A percentile compares a stretch with the other conserved stretches of the same genome.
These are phyloP conservation scores for Salix purpurea DNA, from an alignment of 345 rosid genomes.

Conservation along the genomic window DNA sequence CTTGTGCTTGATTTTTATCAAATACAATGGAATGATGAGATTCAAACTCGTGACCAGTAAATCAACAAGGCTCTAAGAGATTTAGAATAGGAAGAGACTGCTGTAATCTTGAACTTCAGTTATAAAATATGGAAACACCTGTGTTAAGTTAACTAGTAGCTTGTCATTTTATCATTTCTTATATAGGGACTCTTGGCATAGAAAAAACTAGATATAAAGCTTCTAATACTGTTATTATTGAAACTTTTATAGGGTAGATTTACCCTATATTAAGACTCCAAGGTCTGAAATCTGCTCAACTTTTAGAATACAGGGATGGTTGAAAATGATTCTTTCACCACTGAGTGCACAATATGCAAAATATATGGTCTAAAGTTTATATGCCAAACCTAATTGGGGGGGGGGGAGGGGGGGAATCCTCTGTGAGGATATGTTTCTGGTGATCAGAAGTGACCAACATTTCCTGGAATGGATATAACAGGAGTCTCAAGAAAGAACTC, in stretches of 20 bases:
- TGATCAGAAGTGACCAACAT: slow-evolving; percentile 26
- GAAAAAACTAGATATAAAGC: too few species aligned
- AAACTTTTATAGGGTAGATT: too few species aligned
- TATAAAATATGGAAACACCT: too few species aligned
- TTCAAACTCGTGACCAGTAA: too few species aligned
- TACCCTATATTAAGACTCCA: not conserved
- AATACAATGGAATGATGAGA: too few species aligned
- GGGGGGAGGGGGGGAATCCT: slow-evolving; percentile 14
- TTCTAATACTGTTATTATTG: too few species aligned
- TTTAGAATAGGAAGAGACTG: not conserved
- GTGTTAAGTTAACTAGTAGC: too few species aligned
- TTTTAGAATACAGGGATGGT: not conserved
- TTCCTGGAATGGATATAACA: slow-evolving; percentile 18
- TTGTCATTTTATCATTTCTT: too few species aligned
- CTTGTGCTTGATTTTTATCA: too few species aligned
- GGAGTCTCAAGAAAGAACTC: not conserved
- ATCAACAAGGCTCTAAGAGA: too few species aligned
- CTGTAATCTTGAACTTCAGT: too few species aligned
- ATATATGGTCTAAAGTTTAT: not conserved
- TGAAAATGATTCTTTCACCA: not conserved
- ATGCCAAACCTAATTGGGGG: not conserved
- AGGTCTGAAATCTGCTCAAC: not conserved
- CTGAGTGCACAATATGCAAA: not conserved
- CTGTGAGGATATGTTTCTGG: slow-evolving; percentile 36
- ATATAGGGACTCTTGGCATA: too few species aligned